phyloP scores from a whole-genome alignment of 805 yeast genomes.

The Candida insectorum region DNA sequence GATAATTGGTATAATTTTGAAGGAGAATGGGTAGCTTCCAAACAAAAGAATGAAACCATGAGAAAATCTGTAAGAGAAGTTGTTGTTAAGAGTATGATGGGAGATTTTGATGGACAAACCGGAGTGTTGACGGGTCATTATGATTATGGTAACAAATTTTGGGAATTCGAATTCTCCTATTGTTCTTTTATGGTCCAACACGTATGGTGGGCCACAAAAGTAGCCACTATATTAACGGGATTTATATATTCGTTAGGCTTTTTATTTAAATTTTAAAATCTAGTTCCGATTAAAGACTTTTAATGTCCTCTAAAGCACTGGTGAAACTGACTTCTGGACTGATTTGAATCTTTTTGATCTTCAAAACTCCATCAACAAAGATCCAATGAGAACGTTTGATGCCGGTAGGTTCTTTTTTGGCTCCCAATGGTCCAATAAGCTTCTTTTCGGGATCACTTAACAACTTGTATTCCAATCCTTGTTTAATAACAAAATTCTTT shows the following conservation, averaged over 20 bases:
- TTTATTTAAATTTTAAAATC: constrained; percentile 2
- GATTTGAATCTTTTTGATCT: constrained; percentile 48
- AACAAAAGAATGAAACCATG: constrained; percentile 20
- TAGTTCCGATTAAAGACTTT: constrained; percentile 18
- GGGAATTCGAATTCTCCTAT: constrained; percentile 68
- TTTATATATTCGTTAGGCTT: constrained; percentile 23
- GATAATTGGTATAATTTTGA: constrained; percentile 55
- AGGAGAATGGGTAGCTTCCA: constrained; percentile 59
- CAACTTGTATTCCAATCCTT: constrained; percentile 67
- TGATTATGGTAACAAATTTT: constrained; percentile 34
- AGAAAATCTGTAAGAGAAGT: constrained; percentile 59
- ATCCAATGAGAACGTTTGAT: constrained; percentile 90
- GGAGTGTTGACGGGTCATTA: constrained; percentile 81
- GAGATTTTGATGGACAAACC: constrained; percentile 86
- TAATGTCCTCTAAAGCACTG: constrained; percentile 57
- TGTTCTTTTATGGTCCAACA: constrained; percentile 89
- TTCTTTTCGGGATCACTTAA: constrained; percentile 72
- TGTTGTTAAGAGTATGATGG: constrained; percentile 94
- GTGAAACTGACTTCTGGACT: constrained; percentile 52
- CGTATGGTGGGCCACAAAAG: constrained; percentile 91
- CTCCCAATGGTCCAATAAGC: constrained; percentile 74
- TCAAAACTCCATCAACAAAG: constrained; percentile 71
- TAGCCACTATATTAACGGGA: constrained; percentile 31
- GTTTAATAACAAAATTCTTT: constrained; percentile 69
- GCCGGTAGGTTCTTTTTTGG: constrained; percentile 74